Base-by-base conservation (phyloP, 2,329 filamentous ascomycete genomes). In the Colletotrichum tropicicola region DNA sequence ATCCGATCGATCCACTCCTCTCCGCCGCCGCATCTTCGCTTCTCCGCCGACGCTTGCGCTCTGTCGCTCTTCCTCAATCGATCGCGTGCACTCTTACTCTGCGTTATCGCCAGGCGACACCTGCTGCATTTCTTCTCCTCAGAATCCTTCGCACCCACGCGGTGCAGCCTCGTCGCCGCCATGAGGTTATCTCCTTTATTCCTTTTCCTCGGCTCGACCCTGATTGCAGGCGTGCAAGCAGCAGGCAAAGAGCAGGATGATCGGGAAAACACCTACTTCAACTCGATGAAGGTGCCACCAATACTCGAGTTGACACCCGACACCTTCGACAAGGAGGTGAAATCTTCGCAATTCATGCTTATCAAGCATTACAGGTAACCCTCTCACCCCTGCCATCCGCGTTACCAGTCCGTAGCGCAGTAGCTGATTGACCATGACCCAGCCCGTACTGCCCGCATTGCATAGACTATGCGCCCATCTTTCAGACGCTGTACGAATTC, bases 401-500 rank as follows among this genome's bases (percentile, higher is more conserved):
- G 39, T 44, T 48, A 47, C 59, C 53, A 39, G 54, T 44, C 30
- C 7, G n/a, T 39, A 7, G 53, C 53, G 28, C 28, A 15, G 12
- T 47, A 19, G 17, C 62, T 62, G 28, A 41, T 25, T 39, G 41
- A 56, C 32, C 4, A 17, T 27, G 39, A 65, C 37, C 69, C 71
- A 89, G 87, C 71, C 87, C 87, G 10, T 87, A 82, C 69, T 89
- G 87, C 78, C 85, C 85, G 48, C 93, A 97, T 78, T 98, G 94
- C 81, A 85, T 86, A 75, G 83, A 86, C 52, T 92, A 93, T 73
- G 93, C 92, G 55, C 96, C 96, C 7, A 90, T 88, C 53, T 98
- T 89, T 84, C 94, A 98, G 79, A 98, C 94, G 5, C 79, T 95
- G 13, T 97, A 98, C 83, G 96, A 99, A 80, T 98, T 90, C 78